These are phyloP conservation scores for Anacardium occidentale DNA, from an alignment of 345 rosid genomes.

Conservation along the genomic window DNA sequence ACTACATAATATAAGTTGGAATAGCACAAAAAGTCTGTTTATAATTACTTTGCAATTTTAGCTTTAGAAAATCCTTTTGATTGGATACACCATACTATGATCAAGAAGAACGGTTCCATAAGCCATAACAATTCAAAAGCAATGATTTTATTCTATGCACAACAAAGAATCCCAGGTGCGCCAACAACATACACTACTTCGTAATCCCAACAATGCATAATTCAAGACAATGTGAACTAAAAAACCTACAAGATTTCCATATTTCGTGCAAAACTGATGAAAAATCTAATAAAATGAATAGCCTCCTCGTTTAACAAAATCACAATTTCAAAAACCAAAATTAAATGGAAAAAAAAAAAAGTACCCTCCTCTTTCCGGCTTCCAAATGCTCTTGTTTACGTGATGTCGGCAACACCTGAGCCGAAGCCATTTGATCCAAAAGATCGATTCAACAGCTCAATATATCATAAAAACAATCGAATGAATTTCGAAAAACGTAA, in stretches of 20 bases:
- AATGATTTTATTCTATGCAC: not conserved
- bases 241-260: not conserved
- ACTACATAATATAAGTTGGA: not conserved
- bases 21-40: too few relatives aligned
- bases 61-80: not conserved
- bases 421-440: slow-evolving; percentile 72
- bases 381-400: slow-evolving; percentile 81
- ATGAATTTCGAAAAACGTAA: not conserved
- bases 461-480: not conserved
- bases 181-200: not conserved
- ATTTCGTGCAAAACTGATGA: not conserved
- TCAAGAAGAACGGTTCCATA: not conserved
- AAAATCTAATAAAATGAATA: slow-evolving; percentile 10
- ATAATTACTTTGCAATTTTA: not conserved
- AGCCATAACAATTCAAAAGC: not conserved
- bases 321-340: too few relatives aligned
- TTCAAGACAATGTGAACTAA: not conserved
- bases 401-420: slow-evolving; percentile 73
- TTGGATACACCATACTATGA: too few relatives aligned
- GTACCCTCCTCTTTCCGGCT: slow-evolving; percentile 95
- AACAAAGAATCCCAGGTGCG: too few relatives aligned
- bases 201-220: not conserved
- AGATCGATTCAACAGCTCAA: slow-evolving; percentile 19
- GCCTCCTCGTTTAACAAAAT: not conserved
- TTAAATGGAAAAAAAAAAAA: not conserved